Evolutionary conservation across 2,329 filamentous ascomycete species (phyloP), one percentile per base, ranked within the genome.

Genomic region (Cucurbitaria berberidis): DNA sequence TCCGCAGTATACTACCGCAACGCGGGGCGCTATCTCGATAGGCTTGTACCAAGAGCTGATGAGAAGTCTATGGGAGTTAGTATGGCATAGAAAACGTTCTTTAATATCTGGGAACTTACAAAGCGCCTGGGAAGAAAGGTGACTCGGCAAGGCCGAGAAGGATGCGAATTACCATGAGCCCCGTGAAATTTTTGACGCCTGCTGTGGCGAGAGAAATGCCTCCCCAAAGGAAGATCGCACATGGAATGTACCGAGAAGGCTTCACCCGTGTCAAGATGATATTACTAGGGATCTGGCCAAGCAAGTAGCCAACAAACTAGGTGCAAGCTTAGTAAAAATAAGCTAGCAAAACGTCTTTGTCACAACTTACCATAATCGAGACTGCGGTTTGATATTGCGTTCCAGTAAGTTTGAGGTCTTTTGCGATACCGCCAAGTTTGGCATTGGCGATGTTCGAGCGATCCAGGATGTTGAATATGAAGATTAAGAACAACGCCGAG

Each of bases 1-100:
- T 1, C 73, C 76, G 15, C 67, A 70, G 51, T 77, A 72, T 30
- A 77, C 52, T 16, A 73, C 62, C 1, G 73, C 63, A 22, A 69
- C 65, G 11, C 72, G 54, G 3, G 64, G 60, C 0, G 69, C 67
- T 39, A 74, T 59, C 41, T 76, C 73, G 38, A 81, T 80, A 43
- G 84, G 80, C 1, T 85, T 88, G 67, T 88, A 89, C 80, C 85
- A 88, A n/a, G n/a, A n/a, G n/a, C n/a, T n/a, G n/a, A n/a, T n/a
- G n/a, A n/a, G n/a, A n/a, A n/a, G n/a, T n/a, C n/a, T n/a, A n/a
- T n/a, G n/a, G n/a, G n/a, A n/a, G n/a, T n/a, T n/a, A n/a, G n/a
- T n/a, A n/a, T n/a, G n/a, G n/a, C n/a, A n/a, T n/a, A n/a, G n/a
- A n/a, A n/a, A n/a, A n/a, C n/a, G n/a, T n/a, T n/a, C n/a, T n/a